Evolutionary conservation across 192 early-diverging fungal genomes (phyloP), one percentile per base, ranked within the genome.

Genomic region (Funneliformis geosporum): DNA sequence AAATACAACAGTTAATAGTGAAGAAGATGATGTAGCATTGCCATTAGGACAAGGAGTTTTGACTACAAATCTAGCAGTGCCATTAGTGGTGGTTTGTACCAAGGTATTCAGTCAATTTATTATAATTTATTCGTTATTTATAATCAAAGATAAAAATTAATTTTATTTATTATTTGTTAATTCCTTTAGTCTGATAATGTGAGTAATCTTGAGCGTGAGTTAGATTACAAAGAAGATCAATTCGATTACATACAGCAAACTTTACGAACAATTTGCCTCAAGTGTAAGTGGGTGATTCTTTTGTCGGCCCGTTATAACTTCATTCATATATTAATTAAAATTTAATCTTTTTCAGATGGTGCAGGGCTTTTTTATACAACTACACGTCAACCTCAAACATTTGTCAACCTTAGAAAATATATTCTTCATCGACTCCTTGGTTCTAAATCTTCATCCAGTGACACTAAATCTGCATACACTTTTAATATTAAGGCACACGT

Each of bases 231-330:
- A 81, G 96, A 99, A 69, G 96, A 97, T 77, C 92, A 93, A 59
- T 97, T 99, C 85, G 97, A 99, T 82, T 97, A 92, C 83, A 95
- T 99, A 79, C 96, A 98, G 83, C 96, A 98, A 82, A 88, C 90
- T 33, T 85, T 97, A 65, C 90, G 97, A 71, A 94, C 96, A 27
- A 87, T 97, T 10, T 95, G 94, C 82, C 89, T 99, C 78, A 94
- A 93, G 88, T 96, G 93, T 94, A 85, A 87, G 86, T 83, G n/a
- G n/a, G 25, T 44, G 28, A n/a, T 44, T 9, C 5, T 47, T 33
- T 16, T 73, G 12, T 39, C 3, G 25, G 28, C 60, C 74, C 39
- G 14, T n/a, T 69, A 23, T 27, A 76, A 27, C 75, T 47, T 40
- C 67, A 16, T 27, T 18, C 21, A 23, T 64, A 5, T 25, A 25